Evolutionary conservation across 2,329 filamentous ascomycete genomes (phyloP).

Genomic region (Myriangium duriaei): DNA sequence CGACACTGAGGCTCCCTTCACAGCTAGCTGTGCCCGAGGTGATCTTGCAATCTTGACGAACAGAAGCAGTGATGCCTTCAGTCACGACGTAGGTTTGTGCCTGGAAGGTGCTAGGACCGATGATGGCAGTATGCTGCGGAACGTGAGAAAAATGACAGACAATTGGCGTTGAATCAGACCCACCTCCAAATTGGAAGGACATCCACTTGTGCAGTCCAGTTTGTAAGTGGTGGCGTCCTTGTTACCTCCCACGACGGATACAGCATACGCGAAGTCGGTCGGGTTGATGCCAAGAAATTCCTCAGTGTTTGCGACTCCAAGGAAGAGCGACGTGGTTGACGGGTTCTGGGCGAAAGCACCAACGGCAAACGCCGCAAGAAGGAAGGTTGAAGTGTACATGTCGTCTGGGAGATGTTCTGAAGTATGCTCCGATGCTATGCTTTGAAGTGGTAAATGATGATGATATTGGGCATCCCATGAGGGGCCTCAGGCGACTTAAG

Average conservation of each 20-base stretch:
- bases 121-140: background rate
- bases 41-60: background rate
- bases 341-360: background rate
- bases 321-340: background rate
- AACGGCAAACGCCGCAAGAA: background rate
- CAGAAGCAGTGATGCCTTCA: background rate
- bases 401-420: too few species aligned
- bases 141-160: background rate
- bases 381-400: too few species aligned
- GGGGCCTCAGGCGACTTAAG: too few species aligned
- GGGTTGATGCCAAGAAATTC: background rate
- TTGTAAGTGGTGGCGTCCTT: background rate
- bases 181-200: background rate
- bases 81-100: background rate
- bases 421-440: too few species aligned
- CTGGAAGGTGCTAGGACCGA: background rate
- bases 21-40: background rate
- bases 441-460: too few species aligned
- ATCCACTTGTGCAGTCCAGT: background rate
- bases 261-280: background rate
- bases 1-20: background rate
- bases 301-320: background rate
- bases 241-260: background rate
- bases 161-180: background rate
- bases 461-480: too few species aligned